These are phyloP conservation scores for Cyberlindnera mrakii DNA, from an alignment of 805 yeast genomes.

Conservation along the genomic window DNA sequence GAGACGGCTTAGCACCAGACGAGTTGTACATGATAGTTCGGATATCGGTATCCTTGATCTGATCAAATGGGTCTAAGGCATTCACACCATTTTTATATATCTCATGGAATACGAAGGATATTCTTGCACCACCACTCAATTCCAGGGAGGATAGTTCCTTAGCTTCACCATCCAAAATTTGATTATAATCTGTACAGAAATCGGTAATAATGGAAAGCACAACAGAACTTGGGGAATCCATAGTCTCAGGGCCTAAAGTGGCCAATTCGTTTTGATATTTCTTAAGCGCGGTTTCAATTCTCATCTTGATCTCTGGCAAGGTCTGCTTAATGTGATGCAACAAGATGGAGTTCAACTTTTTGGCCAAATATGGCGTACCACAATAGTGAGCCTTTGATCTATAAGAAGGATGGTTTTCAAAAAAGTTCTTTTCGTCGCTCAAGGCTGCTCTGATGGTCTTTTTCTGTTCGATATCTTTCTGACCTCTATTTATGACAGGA, in stretches of 20 bases:
- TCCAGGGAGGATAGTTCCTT: constrained; percentile 85
- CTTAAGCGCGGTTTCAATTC: constrained; percentile 78
- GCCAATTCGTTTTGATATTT: constrained; percentile 78
- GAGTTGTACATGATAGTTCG: constrained; percentile 96
- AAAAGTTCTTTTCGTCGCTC: constrained; percentile 70
- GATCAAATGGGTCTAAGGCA: constrained; percentile 93
- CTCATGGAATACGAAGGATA: constrained; percentile 94
- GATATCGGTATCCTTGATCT: constrained; percentile 90
- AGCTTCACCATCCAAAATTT: constrained; percentile 88
- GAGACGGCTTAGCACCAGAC: constrained; percentile 92
- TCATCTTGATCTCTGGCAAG: constrained; percentile 87
- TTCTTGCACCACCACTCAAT: constrained; percentile 96
- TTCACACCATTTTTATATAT: constrained; percentile 87
- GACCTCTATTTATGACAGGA: constrained; percentile 96
- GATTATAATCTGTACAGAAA: constrained; percentile 85
- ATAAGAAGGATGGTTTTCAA: constrained; percentile 87
- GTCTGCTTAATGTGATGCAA: constrained; percentile 85
- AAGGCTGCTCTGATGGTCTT: constrained; percentile 88
- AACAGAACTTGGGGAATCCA: constrained; percentile 84
- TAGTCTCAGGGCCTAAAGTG: constrained; percentile 80
- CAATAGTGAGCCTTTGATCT: constrained; percentile 91
- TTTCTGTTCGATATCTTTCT: constrained; percentile 84
- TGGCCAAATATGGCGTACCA: constrained; percentile 97
- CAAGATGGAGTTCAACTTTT: constrained; percentile 81
- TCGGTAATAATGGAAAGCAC: constrained; percentile 89